These are phyloP conservation scores for Aegilops umbellulata DNA, from an alignment of 176 grass and related monocot genomes.

Conservation along the genomic window DNA sequence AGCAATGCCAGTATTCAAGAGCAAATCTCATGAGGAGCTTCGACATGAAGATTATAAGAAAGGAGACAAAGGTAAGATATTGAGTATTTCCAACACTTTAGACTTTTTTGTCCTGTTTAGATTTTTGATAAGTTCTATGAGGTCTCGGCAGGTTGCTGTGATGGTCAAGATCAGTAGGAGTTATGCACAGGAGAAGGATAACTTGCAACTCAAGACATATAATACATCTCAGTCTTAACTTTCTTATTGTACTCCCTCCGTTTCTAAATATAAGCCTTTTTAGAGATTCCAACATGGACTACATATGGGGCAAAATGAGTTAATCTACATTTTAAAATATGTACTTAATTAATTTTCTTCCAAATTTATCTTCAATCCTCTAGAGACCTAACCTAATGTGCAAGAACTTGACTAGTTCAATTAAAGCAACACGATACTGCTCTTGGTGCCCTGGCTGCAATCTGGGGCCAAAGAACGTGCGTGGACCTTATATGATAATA, in stretches of 20 bases:
- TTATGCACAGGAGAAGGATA: not conserved
- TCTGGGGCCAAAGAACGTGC: not conserved
- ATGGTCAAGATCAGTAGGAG: not conserved
- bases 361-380: not conserved
- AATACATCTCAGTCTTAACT: too few species aligned
- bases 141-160: not conserved
- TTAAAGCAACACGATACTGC: not conserved
- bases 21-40: slow-evolving; percentile 48
- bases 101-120: not conserved
- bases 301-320: too few species aligned
- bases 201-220: not conserved
- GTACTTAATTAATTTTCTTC: not conserved
- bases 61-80: slow-evolving; percentile 23
- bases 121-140: not conserved
- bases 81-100: not conserved
- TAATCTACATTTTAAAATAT: too few species aligned
- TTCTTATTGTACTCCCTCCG: too few species aligned
- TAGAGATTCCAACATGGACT: too few species aligned
- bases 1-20: slow-evolving; percentile 38
- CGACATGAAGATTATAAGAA: slow-evolving; percentile 31
- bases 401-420: not conserved
- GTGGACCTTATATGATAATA: not conserved
- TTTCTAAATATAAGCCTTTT: too few species aligned
- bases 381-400: not conserved
- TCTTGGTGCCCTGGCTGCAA: not conserved